Base-by-base conservation (phyloP, 306 rosid species). In the Corylus avellana region DNA sequence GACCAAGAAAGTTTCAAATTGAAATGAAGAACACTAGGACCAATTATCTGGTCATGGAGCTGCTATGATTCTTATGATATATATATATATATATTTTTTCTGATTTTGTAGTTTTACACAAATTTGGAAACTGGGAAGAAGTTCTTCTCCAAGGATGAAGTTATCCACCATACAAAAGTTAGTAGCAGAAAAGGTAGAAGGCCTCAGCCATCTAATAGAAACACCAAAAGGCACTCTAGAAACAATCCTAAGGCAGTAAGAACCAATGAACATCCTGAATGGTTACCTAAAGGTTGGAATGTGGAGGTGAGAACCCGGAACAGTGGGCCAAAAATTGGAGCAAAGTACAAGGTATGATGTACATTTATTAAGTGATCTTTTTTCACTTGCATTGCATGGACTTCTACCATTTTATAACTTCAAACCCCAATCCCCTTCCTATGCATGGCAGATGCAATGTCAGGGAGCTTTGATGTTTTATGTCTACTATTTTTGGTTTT, bases 281-380 rank as follows among this genome's bases (percentile, higher is more conserved):
- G 98, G 98, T 92, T 94, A 81, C 98, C 98, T 73, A 85, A 85
- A 14, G 95, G 89, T 74, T 94, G 98, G 98, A 84, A 80, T 59
- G 68, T 94, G 70, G 92, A 84, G 81, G 29, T 89, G 78, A 90
- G 80, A 88, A 88, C 80, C 22, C 91, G 98, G 62, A 83, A 91
- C 77, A 88, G 95, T 88, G 98, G 98, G 70, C 4, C 71, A 32
- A 37, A 58, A 8, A 79, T 20, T 84, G 98, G 98, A 87, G 74
- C 82, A 67, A 80, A 69, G 57, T 94, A 94, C 83, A 94, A 92
- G 95, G 98, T 94, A 82, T 56, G 39, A 9, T 46, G 70, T 75
- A 54, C 55, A 66, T 73, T 75, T 44, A 51, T 37, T 72, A 29
- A 73, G 51, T 37, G 59, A 49, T 55, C 39, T 46, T 39, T 77